Evolutionary conservation across 345 rosid genomes (phyloP).

Genomic region (Citrus glauca): DNA sequence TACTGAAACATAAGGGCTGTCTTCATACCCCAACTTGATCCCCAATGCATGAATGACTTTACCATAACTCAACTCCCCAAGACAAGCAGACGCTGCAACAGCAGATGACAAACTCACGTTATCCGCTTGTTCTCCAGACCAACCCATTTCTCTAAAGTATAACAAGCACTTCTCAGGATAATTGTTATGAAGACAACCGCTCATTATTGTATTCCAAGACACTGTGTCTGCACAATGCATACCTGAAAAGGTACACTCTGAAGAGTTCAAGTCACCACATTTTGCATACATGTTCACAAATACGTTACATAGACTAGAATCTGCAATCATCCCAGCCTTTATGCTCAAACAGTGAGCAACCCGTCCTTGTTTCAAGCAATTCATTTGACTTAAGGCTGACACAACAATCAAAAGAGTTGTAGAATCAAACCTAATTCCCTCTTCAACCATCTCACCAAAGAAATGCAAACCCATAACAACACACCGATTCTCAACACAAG

Average conservation of each 20-base stretch:
- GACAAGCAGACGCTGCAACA: constrained; percentile 46
- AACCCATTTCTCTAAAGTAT: constrained; percentile 40
- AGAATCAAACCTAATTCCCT: constrained; percentile 46
- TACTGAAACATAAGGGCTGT: constrained; percentile 30
- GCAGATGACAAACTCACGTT: constrained; percentile 42
- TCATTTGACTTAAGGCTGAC: constrained; percentile 27
- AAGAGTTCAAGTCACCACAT: constrained; percentile 43
- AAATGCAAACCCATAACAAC: constrained; percentile 29
- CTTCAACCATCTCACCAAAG: constrained; percentile 37
- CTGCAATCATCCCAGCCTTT: constrained; percentile 39
- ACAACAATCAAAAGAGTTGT: constrained; percentile 46
- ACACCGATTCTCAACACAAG: constrained; percentile 34
- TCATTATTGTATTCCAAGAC: constrained; percentile 62
- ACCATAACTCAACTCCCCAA: constrained; percentile 34
- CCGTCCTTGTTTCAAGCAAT: constrained; percentile 23
- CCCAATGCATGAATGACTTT: constrained; percentile 38
- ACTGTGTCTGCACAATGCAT: constrained; percentile 42
- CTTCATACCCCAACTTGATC: constrained; percentile 32
- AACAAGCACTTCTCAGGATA: constrained; percentile 35
- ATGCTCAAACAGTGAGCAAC: constrained; percentile 42
- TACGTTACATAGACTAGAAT: constrained; percentile 44
- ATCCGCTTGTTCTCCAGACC: constrained; percentile 39
- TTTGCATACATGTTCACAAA: constrained; percentile 57
- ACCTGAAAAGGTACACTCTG: constrained; percentile 32
- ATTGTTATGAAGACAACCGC: constrained; percentile 42